Conservation (phyloP, 2,329 filamentous ascomycete genomes). For the Lachnellula cervina region DNA sequence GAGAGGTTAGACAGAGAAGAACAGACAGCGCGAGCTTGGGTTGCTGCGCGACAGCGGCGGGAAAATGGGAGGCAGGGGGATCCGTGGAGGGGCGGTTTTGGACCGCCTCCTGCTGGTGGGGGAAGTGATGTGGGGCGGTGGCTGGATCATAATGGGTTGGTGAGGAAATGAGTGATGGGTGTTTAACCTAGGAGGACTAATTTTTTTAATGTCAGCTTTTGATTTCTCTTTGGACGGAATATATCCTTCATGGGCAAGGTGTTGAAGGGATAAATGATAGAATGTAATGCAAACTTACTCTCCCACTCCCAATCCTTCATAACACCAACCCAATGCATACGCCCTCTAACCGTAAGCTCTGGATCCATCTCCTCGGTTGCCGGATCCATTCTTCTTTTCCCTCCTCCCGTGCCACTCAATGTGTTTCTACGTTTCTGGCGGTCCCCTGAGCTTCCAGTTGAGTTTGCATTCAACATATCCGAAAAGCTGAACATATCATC, state of each 20-base stretch:
- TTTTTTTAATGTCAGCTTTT: too few relatives aligned
- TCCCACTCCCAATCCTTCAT: slow-evolving; percentile 73
- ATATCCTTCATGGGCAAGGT: slow-evolving; percentile 1
- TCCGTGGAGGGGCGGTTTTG: slow-evolving; percentile 21
- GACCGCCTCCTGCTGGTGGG: neutral
- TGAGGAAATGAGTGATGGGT: neutral
- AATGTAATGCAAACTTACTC: slow-evolving; percentile 42
- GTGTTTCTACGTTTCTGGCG: slow-evolving; percentile 22
- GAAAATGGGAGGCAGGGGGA: slow-evolving; percentile 11
- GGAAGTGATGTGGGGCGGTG: neutral
- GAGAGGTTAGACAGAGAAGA: slow-evolving; percentile 3
- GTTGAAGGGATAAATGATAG: slow-evolving; percentile 14
- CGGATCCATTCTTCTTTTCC: slow-evolving; percentile 24
- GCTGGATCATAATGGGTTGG: neutral
- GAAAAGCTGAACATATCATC: slow-evolving; percentile 26
- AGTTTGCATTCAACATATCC: slow-evolving; percentile 26
- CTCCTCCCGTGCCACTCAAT: neutral
- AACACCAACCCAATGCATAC: slow-evolving; percentile 64
- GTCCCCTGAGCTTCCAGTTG: slow-evolving; percentile 4
- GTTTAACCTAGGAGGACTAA: neutral
- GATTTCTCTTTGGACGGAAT: too few relatives aligned
- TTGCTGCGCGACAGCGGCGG: slow-evolving; percentile 6
- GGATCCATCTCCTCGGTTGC: slow-evolving; percentile 44
- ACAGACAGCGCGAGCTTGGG: slow-evolving; percentile 10
- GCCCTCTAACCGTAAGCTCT: slow-evolving; percentile 60